Evolutionary conservation across 108 stramenopile genomes (phyloP).

Genomic region (Skeletonema costatum): DNA sequence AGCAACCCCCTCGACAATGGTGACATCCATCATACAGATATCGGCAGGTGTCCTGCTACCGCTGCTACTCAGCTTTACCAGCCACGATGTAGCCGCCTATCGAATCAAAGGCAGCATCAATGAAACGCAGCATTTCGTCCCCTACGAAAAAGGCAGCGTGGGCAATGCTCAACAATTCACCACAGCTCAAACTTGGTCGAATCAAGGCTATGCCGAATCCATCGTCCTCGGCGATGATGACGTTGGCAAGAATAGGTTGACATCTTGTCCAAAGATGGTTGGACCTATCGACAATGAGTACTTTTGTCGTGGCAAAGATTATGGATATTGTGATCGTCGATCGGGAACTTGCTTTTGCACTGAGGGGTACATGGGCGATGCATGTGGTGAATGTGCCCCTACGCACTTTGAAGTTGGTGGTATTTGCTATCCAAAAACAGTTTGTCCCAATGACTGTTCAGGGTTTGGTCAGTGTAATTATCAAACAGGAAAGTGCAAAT

Average conservation of each 20-base stretch:
- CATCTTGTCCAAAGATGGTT: constrained; percentile 73
- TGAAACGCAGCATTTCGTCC: constrained; percentile 41
- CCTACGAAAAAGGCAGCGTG: constrained; percentile 50
- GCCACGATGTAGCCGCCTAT: constrained; percentile 13
- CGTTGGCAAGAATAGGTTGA: constrained; percentile 32
- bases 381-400: constrained; percentile 59
- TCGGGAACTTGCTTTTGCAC: constrained; percentile 83
- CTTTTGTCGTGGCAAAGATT: constrained; percentile 60
- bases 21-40: too few relatives aligned
- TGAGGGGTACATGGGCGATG: constrained; percentile 72
- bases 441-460: constrained; percentile 75
- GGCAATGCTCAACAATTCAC: constrained; percentile 36
- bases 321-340: constrained; percentile 84
- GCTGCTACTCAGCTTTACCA: too few relatives aligned
- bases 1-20: too few relatives aligned
- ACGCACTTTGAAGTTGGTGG: constrained; percentile 56
- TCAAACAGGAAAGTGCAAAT: constrained; percentile 65
- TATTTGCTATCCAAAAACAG: constrained; percentile 65
- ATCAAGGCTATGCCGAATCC: constrained; percentile 32
- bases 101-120: constrained; percentile 41
- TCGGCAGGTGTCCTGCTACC: too few relatives aligned
- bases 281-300: constrained; percentile 66
- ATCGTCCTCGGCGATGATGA: constrained; percentile 12
- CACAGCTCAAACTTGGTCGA: constrained; percentile 11
- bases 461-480: constrained; percentile 72